phyloP scores from a whole-genome alignment of 2,329 filamentous ascomycete species.

The Talaromyces sp. region DNA sequence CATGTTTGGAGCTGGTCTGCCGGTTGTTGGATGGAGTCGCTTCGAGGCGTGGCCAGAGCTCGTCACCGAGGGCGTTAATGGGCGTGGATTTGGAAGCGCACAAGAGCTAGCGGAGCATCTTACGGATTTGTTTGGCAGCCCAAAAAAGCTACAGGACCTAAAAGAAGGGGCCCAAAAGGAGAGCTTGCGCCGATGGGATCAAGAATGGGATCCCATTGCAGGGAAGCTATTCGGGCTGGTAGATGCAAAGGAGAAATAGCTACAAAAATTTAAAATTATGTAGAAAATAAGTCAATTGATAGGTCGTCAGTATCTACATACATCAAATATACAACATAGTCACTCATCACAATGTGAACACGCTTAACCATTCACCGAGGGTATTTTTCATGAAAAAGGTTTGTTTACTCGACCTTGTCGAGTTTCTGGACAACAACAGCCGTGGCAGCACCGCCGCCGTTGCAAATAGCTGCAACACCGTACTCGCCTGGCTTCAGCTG shows the following conservation, averaged over 20 bases:
- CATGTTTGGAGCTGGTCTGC: conserved; percentile 93
- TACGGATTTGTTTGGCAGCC: conserved; percentile 57
- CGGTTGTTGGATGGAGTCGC: conserved; percentile 77
- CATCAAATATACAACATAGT: neutral
- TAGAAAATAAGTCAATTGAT: neutral
- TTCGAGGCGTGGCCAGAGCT: conserved; percentile 89
- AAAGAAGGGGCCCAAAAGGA: conserved; percentile 68
- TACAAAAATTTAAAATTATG: neutral
- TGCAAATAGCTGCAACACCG: conserved; percentile 92
- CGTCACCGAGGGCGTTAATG: conserved; percentile 82
- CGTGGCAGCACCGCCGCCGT: conserved; percentile 87
- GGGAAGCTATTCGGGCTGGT: conserved; percentile 60
- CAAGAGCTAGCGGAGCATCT: conserved; percentile 62
- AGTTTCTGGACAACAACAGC: conserved; percentile 86
- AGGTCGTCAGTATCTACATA: neutral
- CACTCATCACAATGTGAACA: neutral
- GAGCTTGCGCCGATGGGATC: conserved; percentile 75
- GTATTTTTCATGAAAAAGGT: neutral
- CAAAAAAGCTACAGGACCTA: conserved; percentile 54
- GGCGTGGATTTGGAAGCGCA: conserved; percentile 72
- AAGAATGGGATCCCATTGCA: conserved; percentile 84
- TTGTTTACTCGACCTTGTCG: conserved; percentile 44
- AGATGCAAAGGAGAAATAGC: neutral
- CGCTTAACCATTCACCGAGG: neutral
- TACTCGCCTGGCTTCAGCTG: conserved; percentile 91